These are phyloP conservation scores for Fraxinus pennsylvanica DNA, from an alignment of 257 asterid species.

Conservation along the genomic window DNA sequence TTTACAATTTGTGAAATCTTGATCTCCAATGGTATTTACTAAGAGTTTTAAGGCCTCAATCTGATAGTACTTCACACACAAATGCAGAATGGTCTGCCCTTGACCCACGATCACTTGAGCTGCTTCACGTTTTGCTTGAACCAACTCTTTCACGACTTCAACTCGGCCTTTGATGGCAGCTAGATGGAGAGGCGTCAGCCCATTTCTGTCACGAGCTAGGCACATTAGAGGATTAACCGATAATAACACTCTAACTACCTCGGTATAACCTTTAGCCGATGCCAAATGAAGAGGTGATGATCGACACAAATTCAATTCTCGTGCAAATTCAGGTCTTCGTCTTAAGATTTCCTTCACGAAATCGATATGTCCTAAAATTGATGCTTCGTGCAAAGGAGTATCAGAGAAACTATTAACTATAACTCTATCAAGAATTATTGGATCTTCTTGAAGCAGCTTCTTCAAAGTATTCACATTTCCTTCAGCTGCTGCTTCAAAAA, in stretches of 20 bases:
- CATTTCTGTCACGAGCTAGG: conserved; percentile 12
- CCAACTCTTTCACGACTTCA: background rate
- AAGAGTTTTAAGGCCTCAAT: background rate
- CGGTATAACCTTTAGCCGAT: conserved; percentile 30
- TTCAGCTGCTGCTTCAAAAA: conserved; percentile 37
- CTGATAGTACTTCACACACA: background rate
- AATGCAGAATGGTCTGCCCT: background rate
- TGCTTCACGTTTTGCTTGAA: background rate
- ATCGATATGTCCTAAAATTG: conserved; percentile 14
- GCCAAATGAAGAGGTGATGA: conserved; percentile 45
- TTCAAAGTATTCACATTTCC: conserved; percentile 20
- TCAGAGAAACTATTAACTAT: conserved; percentile 1
- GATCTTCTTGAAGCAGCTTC: conserved; percentile 29
- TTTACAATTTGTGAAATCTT: background rate
- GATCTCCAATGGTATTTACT: background rate
- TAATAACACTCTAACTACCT: conserved; percentile 27
- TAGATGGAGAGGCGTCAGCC: background rate
- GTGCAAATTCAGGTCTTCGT: conserved; percentile 8
- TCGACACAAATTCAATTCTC: conserved; percentile 24
- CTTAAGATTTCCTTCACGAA: conserved; percentile 11
- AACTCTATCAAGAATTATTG: conserved; percentile 36
- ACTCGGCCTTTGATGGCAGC: background rate
- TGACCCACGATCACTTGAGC: background rate
- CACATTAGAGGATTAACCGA: conserved; percentile 20
- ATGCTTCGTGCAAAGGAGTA: conserved; percentile 28